Conservation (phyloP, 352 stramenopile genomes). For the Phytophthora hibernalis region DNA sequence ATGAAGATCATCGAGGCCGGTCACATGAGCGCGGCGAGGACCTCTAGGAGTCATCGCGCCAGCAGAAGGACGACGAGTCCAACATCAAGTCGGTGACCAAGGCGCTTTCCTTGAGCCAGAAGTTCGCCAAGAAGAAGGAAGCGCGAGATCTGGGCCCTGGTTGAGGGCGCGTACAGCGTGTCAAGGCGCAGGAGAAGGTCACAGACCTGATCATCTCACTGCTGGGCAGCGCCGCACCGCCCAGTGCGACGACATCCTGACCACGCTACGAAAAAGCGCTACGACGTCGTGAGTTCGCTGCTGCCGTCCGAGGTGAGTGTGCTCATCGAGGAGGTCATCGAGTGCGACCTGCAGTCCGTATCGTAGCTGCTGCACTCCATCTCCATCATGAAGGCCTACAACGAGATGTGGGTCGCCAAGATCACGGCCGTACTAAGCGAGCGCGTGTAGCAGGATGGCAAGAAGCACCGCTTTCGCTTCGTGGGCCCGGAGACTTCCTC, state of each 20-base stretch:
- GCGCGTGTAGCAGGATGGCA: conserved; percentile 49
- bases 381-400: conserved; percentile 90
- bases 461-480: conserved; percentile 84
- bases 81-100: conserved; percentile 80
- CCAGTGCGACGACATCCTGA: conserved; percentile 76
- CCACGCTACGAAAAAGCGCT: conserved; percentile 85
- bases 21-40: conserved; percentile 73
- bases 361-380: conserved; percentile 87
- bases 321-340: conserved; percentile 68
- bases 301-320: conserved; percentile 56
- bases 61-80: conserved; percentile 85
- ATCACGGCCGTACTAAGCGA: conserved; percentile 83
- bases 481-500: conserved; percentile 92
- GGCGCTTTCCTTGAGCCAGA: conserved; percentile 66
- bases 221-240: conserved; percentile 77
- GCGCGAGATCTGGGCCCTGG: conserved; percentile 84
- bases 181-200: conserved; percentile 92
- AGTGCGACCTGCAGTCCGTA: conserved; percentile 68
- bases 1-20: conserved; percentile 78
- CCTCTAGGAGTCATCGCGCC: conserved; percentile 78
- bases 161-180: conserved; percentile 86
- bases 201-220: conserved; percentile 95
- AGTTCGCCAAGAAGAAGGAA: conserved; percentile 83
- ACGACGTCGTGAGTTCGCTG: conserved; percentile 68
- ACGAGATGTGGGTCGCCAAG: conserved; percentile 95